Evolutionary conservation across 257 asterid genomes (phyloP), one percentile per base, ranked within the genome.

Genomic region (Plantago elongata): DNA sequence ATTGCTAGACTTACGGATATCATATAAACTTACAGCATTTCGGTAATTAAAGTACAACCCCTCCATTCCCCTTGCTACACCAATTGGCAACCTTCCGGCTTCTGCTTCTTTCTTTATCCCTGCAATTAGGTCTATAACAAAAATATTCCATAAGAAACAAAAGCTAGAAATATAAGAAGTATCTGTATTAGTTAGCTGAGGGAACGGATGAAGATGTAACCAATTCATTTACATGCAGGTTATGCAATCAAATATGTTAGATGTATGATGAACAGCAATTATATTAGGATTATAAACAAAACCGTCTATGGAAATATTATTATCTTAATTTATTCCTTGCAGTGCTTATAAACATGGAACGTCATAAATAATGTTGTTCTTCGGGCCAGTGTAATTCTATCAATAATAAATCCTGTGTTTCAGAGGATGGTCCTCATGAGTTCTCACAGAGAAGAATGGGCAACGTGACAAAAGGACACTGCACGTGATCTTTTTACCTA

Each of bases 21-120:
- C 75, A 67, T 68, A 78, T 74, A 64, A 66, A 69, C 71, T 80
- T 83, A 90, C 96, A 61, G 98, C 96, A 67, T 84, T 80, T 72
- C 84, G 85, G 77, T 91, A 91, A 74, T 81, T 91, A 71, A 79
- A 81, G 69, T 80, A 88, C 75, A 91, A 73, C 77, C 88, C 98
- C 77, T 83, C 86, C 96, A 91, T 84, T 69, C 82, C 89, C 56
- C 69, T 80, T 71, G 91, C 88, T 69, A 91, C 70, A 79, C 71
- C 70, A 61, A 68, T 65, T 46, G 96, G 89, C 77, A 91, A 69
- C 52, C 86, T 80, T 73, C 95, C 95, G 71, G 84, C 87, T 79
- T 85, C 95, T 59, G 72, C 81, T 73, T 88, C 96, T 67, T 78
- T 85, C 57, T 66, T 72, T 68, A 91, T 81, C 71, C 78, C 88